phyloP scores from a whole-genome alignment of 2,329 filamentous ascomycete genomes.

The Pochonia chlamydosporia region DNA sequence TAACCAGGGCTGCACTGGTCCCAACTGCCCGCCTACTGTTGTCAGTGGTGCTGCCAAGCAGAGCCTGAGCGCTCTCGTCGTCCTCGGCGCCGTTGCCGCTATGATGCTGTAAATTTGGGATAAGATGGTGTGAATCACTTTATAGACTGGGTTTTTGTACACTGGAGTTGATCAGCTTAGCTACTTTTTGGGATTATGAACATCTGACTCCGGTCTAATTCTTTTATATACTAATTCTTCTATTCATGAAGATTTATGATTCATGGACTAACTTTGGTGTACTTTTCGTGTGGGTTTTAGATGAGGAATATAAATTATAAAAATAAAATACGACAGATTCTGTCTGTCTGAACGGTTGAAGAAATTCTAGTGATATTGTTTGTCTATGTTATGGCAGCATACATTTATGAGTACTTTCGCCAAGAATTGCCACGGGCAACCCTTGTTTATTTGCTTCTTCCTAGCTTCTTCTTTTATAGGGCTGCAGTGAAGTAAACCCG shows the following conservation, averaged over 20 bases:
- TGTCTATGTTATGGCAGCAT: too few species aligned
- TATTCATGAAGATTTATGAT: not conserved
- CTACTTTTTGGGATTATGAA: not conserved
- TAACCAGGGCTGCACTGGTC: conserved; percentile 9
- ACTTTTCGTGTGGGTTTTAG: not conserved
- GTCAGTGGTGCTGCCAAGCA: conserved; percentile 14
- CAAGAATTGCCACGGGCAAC: too few species aligned
- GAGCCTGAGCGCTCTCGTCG: conserved; percentile 14
- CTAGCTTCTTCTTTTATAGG: too few species aligned
- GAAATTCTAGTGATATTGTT: too few species aligned
- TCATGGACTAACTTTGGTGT: not conserved
- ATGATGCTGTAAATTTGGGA: conserved; percentile 14
- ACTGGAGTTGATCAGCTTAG: not conserved
- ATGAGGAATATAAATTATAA: not conserved
- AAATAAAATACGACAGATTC: not conserved
- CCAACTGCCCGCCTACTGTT: conserved; percentile 6
- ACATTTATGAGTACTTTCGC: too few species aligned
- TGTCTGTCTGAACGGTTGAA: not conserved
- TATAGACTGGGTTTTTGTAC: not conserved
- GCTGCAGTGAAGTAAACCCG: too few species aligned
- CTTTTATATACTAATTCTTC: not conserved
- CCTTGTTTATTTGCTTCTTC: too few species aligned
- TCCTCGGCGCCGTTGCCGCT: conserved; percentile 13
- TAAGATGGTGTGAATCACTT: not conserved
- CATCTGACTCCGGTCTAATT: not conserved